Conservation (phyloP, 2,329 filamentous ascomycete genomes). For the Aureobasidium sp. region DNA sequence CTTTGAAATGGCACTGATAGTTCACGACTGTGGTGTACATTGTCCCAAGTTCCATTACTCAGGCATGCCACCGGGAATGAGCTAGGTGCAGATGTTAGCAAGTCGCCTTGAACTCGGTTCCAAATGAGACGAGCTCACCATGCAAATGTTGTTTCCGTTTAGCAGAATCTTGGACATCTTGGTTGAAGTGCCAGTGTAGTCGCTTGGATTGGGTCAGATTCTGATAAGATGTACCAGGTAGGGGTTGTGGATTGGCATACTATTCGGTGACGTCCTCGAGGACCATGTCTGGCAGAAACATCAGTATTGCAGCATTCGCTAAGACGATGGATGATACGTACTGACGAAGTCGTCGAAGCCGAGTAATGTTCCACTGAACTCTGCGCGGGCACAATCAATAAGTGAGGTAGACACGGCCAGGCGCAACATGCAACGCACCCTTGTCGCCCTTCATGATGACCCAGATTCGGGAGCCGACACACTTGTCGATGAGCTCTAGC, state of each 20-base stretch:
- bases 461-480: slow-evolving; percentile 95
- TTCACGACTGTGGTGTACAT: not conserved
- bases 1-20: not conserved
- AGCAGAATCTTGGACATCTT: slow-evolving; percentile 91
- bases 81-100: slow-evolving; percentile 11
- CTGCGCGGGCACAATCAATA: slow-evolving; percentile 39
- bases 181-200: slow-evolving; percentile 78
- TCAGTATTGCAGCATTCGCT: slow-evolving; percentile 11
- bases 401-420: slow-evolving; percentile 10
- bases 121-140: slow-evolving; percentile 52
- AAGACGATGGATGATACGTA: slow-evolving; percentile 47
- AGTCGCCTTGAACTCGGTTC: not conserved
- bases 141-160: slow-evolving; percentile 98
- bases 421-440: slow-evolving; percentile 45
- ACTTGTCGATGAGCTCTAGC: slow-evolving; percentile 91
- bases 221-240: not conserved
- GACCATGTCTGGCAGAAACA: slow-evolving; percentile 70
- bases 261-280: slow-evolving; percentile 92
- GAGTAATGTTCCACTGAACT: slow-evolving; percentile 88
- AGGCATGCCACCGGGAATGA: slow-evolving; percentile 22
- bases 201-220: slow-evolving; percentile 44
- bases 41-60: slow-evolving; percentile 15
- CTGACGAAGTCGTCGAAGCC: slow-evolving; percentile 99
- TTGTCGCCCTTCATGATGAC: slow-evolving; percentile 99
- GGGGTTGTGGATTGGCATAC: slow-evolving; percentile 46